Evolutionary conservation across 2,329 filamentous ascomycete species (phyloP).

Genomic region (Botrytis fabae): DNA sequence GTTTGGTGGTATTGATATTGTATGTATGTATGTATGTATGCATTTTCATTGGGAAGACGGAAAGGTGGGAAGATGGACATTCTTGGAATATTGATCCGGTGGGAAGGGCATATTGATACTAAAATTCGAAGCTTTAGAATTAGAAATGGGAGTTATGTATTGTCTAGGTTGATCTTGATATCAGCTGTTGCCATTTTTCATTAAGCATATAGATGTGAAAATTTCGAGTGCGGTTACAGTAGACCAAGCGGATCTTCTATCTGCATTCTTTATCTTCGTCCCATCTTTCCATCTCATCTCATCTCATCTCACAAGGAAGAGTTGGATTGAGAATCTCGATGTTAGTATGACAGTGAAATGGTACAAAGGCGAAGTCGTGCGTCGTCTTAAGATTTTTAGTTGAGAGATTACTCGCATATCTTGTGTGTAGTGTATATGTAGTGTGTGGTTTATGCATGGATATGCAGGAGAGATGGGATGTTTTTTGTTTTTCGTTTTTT

Average conservation of each 20-base stretch:
- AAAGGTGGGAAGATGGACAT: background rate
- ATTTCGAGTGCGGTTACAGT: background rate
- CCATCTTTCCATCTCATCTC: background rate
- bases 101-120: background rate
- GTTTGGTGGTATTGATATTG: background rate
- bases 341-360: background rate
- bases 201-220: background rate
- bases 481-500: background rate
- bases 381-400: background rate
- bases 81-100: background rate
- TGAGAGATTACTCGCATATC: background rate
- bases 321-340: background rate
- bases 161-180: background rate
- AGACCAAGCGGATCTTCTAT: constrained; percentile 1
- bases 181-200: background rate
- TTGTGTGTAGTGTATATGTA: background rate
- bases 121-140: background rate
- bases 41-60: background rate
- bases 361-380: background rate
- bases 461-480: background rate
- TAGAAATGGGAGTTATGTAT: background rate
- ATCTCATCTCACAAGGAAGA: background rate
- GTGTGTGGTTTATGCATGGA: background rate
- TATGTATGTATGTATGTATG: constrained; percentile 10
- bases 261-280: background rate